Evolutionary conservation across 192 early-diverging fungal genomes (phyloP).

Genomic region (Coemansia sp.): DNA sequence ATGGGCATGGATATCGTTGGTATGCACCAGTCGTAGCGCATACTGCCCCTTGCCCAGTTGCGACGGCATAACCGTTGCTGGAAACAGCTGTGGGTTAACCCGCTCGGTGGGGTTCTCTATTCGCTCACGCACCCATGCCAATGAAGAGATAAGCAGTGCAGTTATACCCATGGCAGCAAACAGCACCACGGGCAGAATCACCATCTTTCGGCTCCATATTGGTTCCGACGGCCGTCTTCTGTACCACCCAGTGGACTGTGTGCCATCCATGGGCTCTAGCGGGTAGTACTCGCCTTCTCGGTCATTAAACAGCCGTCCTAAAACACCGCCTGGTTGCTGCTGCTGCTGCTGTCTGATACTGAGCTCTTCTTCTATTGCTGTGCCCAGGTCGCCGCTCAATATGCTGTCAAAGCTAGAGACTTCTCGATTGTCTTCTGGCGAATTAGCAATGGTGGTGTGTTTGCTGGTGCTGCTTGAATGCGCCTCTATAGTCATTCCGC

Average conservation of each 20-base stretch:
- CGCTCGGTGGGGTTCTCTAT: slow-evolving; percentile 6
- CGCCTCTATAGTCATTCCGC: slow-evolving; percentile 5
- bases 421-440: background rate
- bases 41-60: slow-evolving; percentile 19
- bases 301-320: slow-evolving; percentile 4
- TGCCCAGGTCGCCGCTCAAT: slow-evolving; percentile 3
- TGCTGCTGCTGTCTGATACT: background rate
- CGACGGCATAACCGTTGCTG: slow-evolving; percentile 9
- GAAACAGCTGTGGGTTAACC: slow-evolving; percentile 25
- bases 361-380: background rate
- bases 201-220: slow-evolving; percentile 38
- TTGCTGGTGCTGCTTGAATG: slow-evolving; percentile 17
- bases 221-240: slow-evolving; percentile 16
- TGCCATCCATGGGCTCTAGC: slow-evolving; percentile 1
- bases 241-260: background rate
- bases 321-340: background rate
- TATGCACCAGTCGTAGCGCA: slow-evolving; percentile 53
- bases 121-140: slow-evolving; percentile 27
- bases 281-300: slow-evolving; percentile 2
- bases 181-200: slow-evolving; percentile 28
- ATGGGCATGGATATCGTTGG: slow-evolving; percentile 59
- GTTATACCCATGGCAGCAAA: slow-evolving; percentile 21
- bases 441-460: slow-evolving; percentile 5
- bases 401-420: slow-evolving; percentile 9
- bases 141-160: slow-evolving; percentile 12